Percentiles rank a stretch among this genome's conserved stretches.
Evolutionary conservation across 208 protist genomes (phyloP).

Genomic region (Entamoeba histolytica): DNA sequence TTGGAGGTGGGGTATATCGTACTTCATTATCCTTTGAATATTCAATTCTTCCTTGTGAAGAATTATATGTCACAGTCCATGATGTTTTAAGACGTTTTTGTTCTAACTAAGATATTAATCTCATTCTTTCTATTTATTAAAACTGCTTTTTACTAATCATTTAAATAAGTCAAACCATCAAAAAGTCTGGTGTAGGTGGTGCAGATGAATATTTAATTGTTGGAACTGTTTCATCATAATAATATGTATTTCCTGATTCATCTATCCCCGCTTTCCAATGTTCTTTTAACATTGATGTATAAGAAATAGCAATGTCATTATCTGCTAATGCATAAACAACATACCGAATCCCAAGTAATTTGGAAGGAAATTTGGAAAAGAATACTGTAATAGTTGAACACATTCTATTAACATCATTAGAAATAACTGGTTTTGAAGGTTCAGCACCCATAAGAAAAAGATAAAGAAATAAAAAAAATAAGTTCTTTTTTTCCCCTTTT

Average conservation of each 20-base stretch:
- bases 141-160: background rate
- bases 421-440: background rate
- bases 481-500: no score
- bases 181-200: background rate
- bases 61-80: background rate
- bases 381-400: background rate
- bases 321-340: background rate
- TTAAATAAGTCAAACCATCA: background rate
- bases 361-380: background rate
- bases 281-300: background rate
- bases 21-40: background rate
- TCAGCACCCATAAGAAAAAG: background rate
- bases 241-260: background rate
- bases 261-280: background rate
- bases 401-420: background rate
- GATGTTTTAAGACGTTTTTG: background rate
- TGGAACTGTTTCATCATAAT: background rate
- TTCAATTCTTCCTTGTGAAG: background rate
- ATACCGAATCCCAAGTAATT: background rate
- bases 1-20: background rate
- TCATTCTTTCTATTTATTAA: no score
- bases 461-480: no score
- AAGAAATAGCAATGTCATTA: background rate
- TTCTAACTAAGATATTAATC: background rate
- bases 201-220: background rate